These are phyloP conservation scores for Ophiostoma fasciatum DNA, from an alignment of 2,329 filamentous ascomycete genomes.

Conservation along the genomic window DNA sequence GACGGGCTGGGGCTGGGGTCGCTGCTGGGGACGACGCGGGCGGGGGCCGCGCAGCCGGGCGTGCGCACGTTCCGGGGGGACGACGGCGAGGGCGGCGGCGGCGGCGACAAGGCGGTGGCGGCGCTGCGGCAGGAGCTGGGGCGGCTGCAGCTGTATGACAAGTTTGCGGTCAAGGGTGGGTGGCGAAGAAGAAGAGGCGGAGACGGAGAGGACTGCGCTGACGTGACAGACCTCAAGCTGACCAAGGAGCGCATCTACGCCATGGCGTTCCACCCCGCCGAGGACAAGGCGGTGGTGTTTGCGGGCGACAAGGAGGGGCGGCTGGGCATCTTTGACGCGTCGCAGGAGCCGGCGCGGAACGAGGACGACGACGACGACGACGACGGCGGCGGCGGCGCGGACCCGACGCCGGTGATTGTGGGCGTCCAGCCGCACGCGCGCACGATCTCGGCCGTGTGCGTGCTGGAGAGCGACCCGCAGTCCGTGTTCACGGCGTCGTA, in stretches of 20 bases:
- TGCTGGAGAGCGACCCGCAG: slow-evolving; percentile 58
- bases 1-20: slow-evolving; percentile 43
- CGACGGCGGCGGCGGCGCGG: slow-evolving; percentile 53
- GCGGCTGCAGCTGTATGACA: slow-evolving; percentile 63
- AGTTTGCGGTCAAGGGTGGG: slow-evolving; percentile 65
- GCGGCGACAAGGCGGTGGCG: slow-evolving; percentile 60
- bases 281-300: slow-evolving; percentile 77
- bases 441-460: slow-evolving; percentile 75
- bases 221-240: slow-evolving; percentile 84
- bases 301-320: slow-evolving; percentile 90
- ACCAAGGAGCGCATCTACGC: slow-evolving; percentile 78
- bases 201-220: too few species aligned
- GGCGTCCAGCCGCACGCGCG: slow-evolving; percentile 82
- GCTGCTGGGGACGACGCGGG: slow-evolving; percentile 39
- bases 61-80: slow-evolving; percentile 76
- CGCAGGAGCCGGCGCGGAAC: slow-evolving; percentile 39
- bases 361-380: slow-evolving; percentile 43
- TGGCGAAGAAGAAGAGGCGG: too few species aligned
- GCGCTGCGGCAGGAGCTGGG: slow-evolving; percentile 64
- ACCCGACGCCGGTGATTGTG: slow-evolving; percentile 62
- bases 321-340: slow-evolving; percentile 80
- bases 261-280: slow-evolving; percentile 75
- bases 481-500: slow-evolving; percentile 77
- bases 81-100: slow-evolving; percentile 52
- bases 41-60: slow-evolving; percentile 66